Evolutionary conservation across 805 yeast species (phyloP).

Genomic region (Wickerhamiella shivajii): DNA sequence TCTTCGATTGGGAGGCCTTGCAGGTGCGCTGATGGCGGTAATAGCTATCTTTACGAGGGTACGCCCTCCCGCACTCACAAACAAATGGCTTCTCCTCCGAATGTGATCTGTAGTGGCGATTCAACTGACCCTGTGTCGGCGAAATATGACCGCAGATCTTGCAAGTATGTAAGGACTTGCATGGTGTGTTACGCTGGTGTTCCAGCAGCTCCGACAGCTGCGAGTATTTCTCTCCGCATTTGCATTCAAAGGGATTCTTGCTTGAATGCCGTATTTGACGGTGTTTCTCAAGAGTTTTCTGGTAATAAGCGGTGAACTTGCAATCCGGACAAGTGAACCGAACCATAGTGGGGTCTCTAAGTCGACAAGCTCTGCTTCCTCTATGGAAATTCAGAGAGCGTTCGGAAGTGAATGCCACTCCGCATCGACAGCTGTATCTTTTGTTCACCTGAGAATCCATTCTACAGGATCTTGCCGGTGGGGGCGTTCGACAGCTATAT

Average conservation of each 20-base stretch:
- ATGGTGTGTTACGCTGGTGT: slow-evolving; percentile 4
- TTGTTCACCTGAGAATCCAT: no score
- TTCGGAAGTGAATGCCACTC: slow-evolving; percentile 7
- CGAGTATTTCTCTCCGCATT: slow-evolving; percentile 5
- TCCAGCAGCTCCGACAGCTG: slow-evolving; percentile 5
- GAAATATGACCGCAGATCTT: slow-evolving; percentile 8
- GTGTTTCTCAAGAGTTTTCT: slow-evolving; percentile 7
- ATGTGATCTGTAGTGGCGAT: slow-evolving; percentile 72
- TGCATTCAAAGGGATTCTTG: slow-evolving; percentile 6
- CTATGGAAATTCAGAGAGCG: slow-evolving; percentile 8
- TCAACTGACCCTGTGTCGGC: slow-evolving; percentile 10
- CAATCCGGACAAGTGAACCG: slow-evolving; percentile 8
- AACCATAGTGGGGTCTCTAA: slow-evolving; percentile 7
- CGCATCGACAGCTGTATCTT: slow-evolving; percentile 8
- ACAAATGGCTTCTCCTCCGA: slow-evolving; percentile 44
- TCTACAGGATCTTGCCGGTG: no score
- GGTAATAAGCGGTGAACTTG: slow-evolving; percentile 8
- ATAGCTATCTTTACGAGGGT: slow-evolving; percentile 52
- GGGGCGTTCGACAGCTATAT: no score
- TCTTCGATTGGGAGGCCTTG: no score
- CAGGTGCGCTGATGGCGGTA: slow-evolving; percentile 10
- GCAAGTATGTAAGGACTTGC: slow-evolving; percentile 8
- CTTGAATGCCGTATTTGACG: slow-evolving; percentile 7
- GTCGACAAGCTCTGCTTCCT: slow-evolving; percentile 9
- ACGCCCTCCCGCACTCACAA: slow-evolving; percentile 86